These are phyloP conservation scores for Allium sativum DNA, from an alignment of 106 monocot species.

Conservation along the genomic window DNA sequence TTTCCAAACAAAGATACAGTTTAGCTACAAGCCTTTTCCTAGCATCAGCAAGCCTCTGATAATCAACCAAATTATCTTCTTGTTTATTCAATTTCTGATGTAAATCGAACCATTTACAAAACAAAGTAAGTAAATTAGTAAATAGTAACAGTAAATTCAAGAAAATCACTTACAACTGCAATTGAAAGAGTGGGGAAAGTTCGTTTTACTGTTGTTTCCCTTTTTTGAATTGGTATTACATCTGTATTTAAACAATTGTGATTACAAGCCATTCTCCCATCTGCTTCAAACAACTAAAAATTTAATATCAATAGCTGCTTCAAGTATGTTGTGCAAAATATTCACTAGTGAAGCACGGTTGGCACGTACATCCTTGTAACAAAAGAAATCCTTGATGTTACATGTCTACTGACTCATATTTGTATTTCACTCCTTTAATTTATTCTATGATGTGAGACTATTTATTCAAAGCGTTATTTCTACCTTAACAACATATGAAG, in stretches of 20 bases:
- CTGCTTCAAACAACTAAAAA: constrained; percentile 16
- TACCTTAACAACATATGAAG: too few species aligned
- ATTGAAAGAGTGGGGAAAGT: constrained; percentile 12
- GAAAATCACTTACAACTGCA: constrained; percentile 19
- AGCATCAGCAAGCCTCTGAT: constrained; percentile 40
- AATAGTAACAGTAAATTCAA: background rate
- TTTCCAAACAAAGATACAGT: too few species aligned
- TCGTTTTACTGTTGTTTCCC: constrained; percentile 26
- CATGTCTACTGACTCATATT: too few species aligned
- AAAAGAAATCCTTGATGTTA: too few species aligned
- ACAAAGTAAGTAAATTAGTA: background rate
- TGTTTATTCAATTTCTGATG: constrained; percentile 21
- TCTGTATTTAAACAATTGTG: constrained; percentile 13
- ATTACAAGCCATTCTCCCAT: constrained; percentile 14
- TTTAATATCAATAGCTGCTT: too few species aligned
- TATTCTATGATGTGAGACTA: too few species aligned
- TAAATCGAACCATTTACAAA: constrained; percentile 1
- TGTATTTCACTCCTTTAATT: too few species aligned
- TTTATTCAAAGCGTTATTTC: too few species aligned
- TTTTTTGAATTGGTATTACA: constrained; percentile 11
- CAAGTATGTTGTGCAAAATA: too few species aligned
- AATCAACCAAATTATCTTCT: constrained; percentile 27
- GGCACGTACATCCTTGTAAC: constrained; percentile 26
- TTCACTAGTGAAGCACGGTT: constrained; percentile 46
- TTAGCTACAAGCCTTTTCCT: constrained; percentile 50